These are phyloP conservation scores for Globisporangium polare DNA, from an alignment of 352 stramenopile species.

Conservation along the genomic window DNA sequence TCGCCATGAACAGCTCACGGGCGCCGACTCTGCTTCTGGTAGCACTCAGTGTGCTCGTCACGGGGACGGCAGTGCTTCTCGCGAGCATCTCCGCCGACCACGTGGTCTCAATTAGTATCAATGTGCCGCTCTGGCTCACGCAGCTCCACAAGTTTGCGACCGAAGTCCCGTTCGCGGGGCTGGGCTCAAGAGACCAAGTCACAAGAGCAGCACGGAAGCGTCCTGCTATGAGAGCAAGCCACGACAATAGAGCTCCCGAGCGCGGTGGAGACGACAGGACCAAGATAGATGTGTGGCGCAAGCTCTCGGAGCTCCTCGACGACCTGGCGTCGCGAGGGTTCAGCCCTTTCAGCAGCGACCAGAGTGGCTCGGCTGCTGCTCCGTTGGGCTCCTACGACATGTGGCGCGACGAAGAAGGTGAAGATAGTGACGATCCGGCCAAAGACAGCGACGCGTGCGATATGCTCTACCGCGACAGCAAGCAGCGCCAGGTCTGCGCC, in stretches of 20 bases:
- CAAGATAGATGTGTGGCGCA: too few species aligned
- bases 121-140: not conserved
- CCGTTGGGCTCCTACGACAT: conserved; percentile 1
- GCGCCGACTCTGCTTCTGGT: not conserved
- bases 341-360: not conserved
- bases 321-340: not conserved
- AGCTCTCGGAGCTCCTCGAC: not conserved
- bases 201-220: not conserved
- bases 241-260: too few species aligned
- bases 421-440: not conserved
- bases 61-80: not conserved
- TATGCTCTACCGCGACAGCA: conserved; percentile 31
- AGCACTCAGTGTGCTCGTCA: not conserved
- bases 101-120: not conserved
- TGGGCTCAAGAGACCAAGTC: not conserved
- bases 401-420: conserved; percentile 2
- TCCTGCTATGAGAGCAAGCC: not conserved
- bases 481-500: conserved; percentile 42
- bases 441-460: conserved; percentile 40
- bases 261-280: too few species aligned
- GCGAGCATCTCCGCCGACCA: not conserved
- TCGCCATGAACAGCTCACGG: not conserved
- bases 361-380: not conserved
- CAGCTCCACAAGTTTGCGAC: conserved; percentile 2
- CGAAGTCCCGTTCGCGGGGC: not conserved